Evolutionary conservation across 257 asterid species (phyloP).

Genomic region (Lantana camara): DNA sequence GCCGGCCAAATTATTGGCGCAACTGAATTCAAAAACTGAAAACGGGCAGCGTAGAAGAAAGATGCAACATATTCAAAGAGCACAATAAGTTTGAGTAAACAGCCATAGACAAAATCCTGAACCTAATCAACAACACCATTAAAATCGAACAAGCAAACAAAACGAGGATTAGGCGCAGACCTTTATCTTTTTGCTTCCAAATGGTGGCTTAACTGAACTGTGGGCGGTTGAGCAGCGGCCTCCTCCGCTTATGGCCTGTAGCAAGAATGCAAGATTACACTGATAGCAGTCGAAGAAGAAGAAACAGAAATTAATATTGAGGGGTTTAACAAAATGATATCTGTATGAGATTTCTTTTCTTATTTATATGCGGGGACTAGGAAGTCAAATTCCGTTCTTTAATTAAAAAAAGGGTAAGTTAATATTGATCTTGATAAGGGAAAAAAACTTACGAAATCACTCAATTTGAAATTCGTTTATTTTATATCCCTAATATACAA

Average conservation of each 20-base stretch:
- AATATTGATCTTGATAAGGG: too few species aligned
- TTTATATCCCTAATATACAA: too few species aligned
- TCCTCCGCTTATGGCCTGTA: background rate
- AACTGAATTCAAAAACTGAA: background rate
- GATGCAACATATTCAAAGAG: background rate
- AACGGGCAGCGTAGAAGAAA: background rate
- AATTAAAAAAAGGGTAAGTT: background rate
- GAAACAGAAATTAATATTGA: background rate
- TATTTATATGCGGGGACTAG: too few species aligned
- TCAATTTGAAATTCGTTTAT: too few species aligned
- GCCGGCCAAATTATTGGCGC: background rate
- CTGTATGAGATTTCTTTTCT: background rate
- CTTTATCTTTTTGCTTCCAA: background rate
- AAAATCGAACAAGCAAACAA: background rate
- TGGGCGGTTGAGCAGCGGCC: conserved; percentile 1
- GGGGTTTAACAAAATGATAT: background rate
- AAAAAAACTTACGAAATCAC: too few species aligned
- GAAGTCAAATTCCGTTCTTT: too few species aligned
- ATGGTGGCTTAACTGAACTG: background rate
- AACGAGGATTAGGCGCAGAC: conserved; percentile 4
- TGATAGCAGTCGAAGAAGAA: background rate
- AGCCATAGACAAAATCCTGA: background rate
- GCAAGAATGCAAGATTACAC: background rate
- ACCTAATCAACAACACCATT: background rate
- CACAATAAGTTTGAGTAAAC: background rate